These are phyloP conservation scores for Dryadomyces quercivorus DNA, from an alignment of 2,329 filamentous ascomycete genomes.

Conservation along the genomic window DNA sequence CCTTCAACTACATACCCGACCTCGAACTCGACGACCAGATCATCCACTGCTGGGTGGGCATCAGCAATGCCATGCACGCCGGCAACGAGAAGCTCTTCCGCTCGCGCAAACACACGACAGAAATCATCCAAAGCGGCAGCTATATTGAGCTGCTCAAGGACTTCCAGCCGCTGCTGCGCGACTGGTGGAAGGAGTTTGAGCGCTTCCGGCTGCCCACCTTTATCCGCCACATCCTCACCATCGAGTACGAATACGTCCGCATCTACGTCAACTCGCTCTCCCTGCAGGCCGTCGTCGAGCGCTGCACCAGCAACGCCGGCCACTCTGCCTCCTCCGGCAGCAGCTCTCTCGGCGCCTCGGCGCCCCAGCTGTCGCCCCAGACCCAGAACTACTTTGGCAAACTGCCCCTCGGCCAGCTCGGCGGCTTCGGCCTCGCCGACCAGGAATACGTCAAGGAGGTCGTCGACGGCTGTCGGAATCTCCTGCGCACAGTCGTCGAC, in stretches of 20 bases:
- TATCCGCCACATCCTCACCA: slow-evolving; percentile 66
- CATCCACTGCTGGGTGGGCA: slow-evolving; percentile 84
- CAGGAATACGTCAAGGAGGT: slow-evolving; percentile 66
- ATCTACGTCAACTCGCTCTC: slow-evolving; percentile 93
- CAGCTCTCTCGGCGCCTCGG: slow-evolving; percentile 7
- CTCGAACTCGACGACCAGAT: slow-evolving; percentile 56
- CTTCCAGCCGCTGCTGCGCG: slow-evolving; percentile 64
- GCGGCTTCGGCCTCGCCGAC: slow-evolving; percentile 52
- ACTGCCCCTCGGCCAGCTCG: slow-evolving; percentile 50
- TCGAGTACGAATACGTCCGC: slow-evolving; percentile 91
- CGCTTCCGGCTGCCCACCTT: slow-evolving; percentile 56
- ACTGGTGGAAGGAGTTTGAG: slow-evolving; percentile 77
- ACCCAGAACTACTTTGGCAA: slow-evolving; percentile 54
- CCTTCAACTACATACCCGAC: slow-evolving; percentile 55
- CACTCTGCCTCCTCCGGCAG: slow-evolving; percentile 26
- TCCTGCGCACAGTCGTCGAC: slow-evolving; percentile 67
- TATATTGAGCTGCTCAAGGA: slow-evolving; percentile 73
- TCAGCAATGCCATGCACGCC: slow-evolving; percentile 83
- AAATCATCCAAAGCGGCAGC: slow-evolving; percentile 73
- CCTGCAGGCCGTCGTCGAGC: slow-evolving; percentile 86
- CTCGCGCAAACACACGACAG: slow-evolving; percentile 75
- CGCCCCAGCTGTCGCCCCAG: slow-evolving; percentile 41
- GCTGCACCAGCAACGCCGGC: slow-evolving; percentile 66
- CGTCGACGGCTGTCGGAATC: slow-evolving; percentile 62
- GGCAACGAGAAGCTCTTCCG: slow-evolving; percentile 83